phyloP scores from a whole-genome alignment of 2,329 filamentous ascomycete species.

The Calonectria henricotiae region DNA sequence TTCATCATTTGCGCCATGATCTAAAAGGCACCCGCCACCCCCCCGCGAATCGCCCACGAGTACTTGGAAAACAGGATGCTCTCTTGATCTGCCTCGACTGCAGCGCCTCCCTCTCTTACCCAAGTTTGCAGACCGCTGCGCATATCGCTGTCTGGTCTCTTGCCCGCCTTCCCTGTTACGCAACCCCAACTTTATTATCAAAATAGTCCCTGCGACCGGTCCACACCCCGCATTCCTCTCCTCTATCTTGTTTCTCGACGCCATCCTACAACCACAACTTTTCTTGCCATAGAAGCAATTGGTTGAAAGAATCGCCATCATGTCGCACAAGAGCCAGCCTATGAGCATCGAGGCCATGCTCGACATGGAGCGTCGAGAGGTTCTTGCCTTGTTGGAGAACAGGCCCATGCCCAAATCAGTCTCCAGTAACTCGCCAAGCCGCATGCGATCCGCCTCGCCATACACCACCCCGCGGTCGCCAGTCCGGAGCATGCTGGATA shows the following conservation, averaged over 20 bases:
- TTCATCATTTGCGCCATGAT: slow-evolving; percentile 37
- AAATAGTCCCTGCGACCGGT: slow-evolving; percentile 21
- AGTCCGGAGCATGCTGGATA: slow-evolving; percentile 69
- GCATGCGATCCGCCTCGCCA: slow-evolving; percentile 69
- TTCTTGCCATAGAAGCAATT: slow-evolving; percentile 27
- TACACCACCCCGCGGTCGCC: slow-evolving; percentile 75
- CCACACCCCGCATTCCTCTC: slow-evolving; percentile 35
- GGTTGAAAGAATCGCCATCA: slow-evolving; percentile 45
- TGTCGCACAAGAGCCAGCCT: slow-evolving; percentile 57
- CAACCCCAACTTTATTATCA: slow-evolving; percentile 19
- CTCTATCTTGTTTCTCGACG: slow-evolving; percentile 23
- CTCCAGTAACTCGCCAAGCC: slow-evolving; percentile 52
- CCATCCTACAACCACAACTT: slow-evolving; percentile 1
- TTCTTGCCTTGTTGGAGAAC: slow-evolving; percentile 79
- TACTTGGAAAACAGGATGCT: slow-evolving; percentile 41
- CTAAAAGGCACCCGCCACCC: slow-evolving; percentile 31
- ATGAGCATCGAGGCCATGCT: slow-evolving; percentile 86
- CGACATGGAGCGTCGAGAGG: slow-evolving; percentile 83
- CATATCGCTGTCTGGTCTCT: slow-evolving; percentile 17
- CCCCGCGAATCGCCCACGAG: slow-evolving; percentile 30
- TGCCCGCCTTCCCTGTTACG: slow-evolving; percentile 16
- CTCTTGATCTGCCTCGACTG: slow-evolving; percentile 35
- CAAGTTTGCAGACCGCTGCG: slow-evolving; percentile 26
- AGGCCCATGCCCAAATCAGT: slow-evolving; percentile 55
- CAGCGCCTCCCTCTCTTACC: slow-evolving; percentile 30